Evolutionary conservation across 2,329 filamentous ascomycete species (phyloP).

Genomic region (Aspergillus caelatus): DNA sequence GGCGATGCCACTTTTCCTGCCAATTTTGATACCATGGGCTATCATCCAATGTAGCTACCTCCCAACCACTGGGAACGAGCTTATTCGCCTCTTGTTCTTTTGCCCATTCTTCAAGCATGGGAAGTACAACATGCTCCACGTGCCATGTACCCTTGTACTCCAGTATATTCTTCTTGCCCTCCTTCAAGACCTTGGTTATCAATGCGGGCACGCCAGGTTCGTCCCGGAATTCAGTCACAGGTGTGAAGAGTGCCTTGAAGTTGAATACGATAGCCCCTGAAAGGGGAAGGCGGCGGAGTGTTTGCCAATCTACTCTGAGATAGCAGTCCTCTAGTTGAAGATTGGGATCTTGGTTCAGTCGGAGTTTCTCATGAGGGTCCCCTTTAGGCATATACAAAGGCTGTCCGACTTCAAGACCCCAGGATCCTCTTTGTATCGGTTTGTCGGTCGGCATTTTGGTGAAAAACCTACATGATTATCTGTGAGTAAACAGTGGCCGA

Average conservation of each 20-base stretch:
- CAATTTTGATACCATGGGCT: slow-evolving; percentile 76
- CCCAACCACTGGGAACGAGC: slow-evolving; percentile 64
- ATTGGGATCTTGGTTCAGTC: slow-evolving; percentile 59
- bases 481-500: not conserved
- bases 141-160: slow-evolving; percentile 83
- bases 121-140: slow-evolving; percentile 71
- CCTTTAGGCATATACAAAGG: slow-evolving; percentile 75
- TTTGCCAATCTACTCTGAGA: slow-evolving; percentile 87
- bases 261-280: slow-evolving; percentile 80
- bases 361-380: slow-evolving; percentile 64
- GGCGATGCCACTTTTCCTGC: slow-evolving; percentile 71
- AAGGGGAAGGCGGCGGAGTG: slow-evolving; percentile 74
- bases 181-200: slow-evolving; percentile 67
- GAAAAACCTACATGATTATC: slow-evolving; percentile 64
- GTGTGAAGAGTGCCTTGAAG: slow-evolving; percentile 85
- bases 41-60: slow-evolving; percentile 70
- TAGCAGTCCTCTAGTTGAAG: slow-evolving; percentile 63
- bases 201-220: slow-evolving; percentile 75
- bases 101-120: slow-evolving; percentile 65
- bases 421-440: slow-evolving; percentile 81
- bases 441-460: slow-evolving; percentile 73
- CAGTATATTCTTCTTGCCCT: slow-evolving; percentile 72
- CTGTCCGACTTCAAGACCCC: slow-evolving; percentile 76
- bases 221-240: slow-evolving; percentile 67
- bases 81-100: slow-evolving; percentile 68